Conservation (phyloP, 371 early-diverging fungal species). For the Mortierella sp. region DNA sequence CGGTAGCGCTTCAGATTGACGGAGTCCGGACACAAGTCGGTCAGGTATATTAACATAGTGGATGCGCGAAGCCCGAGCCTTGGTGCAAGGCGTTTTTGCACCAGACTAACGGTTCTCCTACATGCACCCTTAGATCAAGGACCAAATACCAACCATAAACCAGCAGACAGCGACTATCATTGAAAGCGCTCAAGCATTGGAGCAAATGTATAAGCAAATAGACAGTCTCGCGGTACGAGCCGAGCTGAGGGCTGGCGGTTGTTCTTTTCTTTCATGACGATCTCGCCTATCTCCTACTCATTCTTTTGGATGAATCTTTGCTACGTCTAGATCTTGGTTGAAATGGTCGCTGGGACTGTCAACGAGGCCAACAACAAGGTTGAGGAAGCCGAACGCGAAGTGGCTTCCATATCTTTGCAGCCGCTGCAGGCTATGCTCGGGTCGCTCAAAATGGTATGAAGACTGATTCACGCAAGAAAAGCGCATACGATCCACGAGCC, state of each 20-base stretch:
- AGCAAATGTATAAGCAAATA: conserved; percentile 42
- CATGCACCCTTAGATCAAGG: conserved; percentile 22
- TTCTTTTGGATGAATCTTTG: too few relatives aligned
- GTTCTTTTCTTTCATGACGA: background rate
- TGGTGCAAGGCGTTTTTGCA: too few relatives aligned
- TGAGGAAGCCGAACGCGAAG: conserved; percentile 41
- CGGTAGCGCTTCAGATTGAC: conserved; percentile 53
- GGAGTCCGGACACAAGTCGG: conserved; percentile 29
- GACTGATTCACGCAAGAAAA: too few relatives aligned
- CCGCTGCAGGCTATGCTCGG: conserved; percentile 49
- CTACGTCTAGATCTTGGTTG: conserved; percentile 48
- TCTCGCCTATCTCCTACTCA: background rate
- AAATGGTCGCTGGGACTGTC: conserved; percentile 30
- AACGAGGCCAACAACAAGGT: conserved; percentile 17
- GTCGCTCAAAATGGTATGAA: conserved; percentile 45
- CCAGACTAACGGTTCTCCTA: too few relatives aligned
- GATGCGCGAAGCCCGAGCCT: too few relatives aligned
- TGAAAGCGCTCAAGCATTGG: conserved; percentile 25
- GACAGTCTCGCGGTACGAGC: conserved; percentile 34
- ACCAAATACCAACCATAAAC: conserved; percentile 24
- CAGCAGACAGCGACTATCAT: conserved; percentile 30
- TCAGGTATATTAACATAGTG: conserved; percentile 19
- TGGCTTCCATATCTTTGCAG: conserved; percentile 27
- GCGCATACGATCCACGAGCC: background rate
- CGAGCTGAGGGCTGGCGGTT: too few relatives aligned